Conservation (phyloP, 306 rosid species). For the Cyclanthera cordifolia region DNA sequence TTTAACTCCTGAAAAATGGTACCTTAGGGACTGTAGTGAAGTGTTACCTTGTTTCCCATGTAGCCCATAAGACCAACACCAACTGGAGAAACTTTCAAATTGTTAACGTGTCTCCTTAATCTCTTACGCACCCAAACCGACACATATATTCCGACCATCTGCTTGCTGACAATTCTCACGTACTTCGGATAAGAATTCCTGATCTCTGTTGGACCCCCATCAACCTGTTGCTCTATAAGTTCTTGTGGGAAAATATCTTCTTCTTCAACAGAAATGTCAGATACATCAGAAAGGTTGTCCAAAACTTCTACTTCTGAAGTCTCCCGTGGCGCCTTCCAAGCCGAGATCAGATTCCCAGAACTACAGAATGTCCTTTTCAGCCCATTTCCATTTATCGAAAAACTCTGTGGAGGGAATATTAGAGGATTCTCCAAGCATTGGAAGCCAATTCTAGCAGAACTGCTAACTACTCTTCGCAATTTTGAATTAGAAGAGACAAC, state of each 20-base stretch:
- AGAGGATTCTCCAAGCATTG: constrained; percentile 32
- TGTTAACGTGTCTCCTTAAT: constrained; percentile 76
- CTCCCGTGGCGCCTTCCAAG: constrained; percentile 34
- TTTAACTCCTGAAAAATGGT: constrained; percentile 7
- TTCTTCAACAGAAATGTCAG: constrained; percentile 31
- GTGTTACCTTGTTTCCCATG: constrained; percentile 94
- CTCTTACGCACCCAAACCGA: constrained; percentile 88
- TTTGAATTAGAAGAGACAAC: constrained; percentile 48
- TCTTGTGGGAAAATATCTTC: constrained; percentile 36
- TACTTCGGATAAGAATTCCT: constrained; percentile 34
- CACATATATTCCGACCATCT: constrained; percentile 91
- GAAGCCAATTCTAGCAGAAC: constrained; percentile 66
- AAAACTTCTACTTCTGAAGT: constrained; percentile 31
- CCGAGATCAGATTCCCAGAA: constrained; percentile 41
- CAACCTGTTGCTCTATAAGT: constrained; percentile 19
- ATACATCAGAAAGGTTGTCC: constrained; percentile 39
- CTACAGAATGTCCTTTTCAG: constrained; percentile 55
- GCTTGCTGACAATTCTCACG: constrained; percentile 86
- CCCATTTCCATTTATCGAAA: constrained; percentile 19
- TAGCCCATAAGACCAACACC: constrained; percentile 97
- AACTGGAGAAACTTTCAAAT: constrained; percentile 77
- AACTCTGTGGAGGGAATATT: constrained; percentile 14
- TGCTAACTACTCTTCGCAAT: constrained; percentile 67
- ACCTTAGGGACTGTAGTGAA: background rate
- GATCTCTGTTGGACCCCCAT: constrained; percentile 16